Percentiles rank a stretch among this genome's conserved stretches.
Conservation (phyloP, 306 rosid genomes). For the Prunus padus region DNA sequence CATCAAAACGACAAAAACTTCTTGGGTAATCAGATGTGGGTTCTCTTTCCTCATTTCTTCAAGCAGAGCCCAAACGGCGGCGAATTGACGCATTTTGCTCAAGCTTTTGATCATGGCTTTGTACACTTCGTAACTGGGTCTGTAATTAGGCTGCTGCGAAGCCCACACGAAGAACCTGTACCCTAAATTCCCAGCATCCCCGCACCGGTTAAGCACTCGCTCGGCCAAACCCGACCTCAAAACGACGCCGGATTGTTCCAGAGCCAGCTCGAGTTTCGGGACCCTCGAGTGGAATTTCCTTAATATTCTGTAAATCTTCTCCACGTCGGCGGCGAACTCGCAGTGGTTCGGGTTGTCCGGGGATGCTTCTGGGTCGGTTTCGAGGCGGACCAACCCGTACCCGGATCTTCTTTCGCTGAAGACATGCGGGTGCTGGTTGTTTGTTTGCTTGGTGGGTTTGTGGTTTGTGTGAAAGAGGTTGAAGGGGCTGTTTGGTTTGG, state of each 20-base stretch:
- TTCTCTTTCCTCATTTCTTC: constrained; percentile 81
- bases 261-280: constrained; percentile 73
- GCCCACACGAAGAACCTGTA: constrained; percentile 75
- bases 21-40: constrained; percentile 54
- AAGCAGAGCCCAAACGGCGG: constrained; percentile 76
- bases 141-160: constrained; percentile 61
- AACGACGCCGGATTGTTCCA: constrained; percentile 67
- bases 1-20: constrained; percentile 72
- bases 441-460: constrained; percentile 1
- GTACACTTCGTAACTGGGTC: constrained; percentile 57
- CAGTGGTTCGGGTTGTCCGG: constrained; percentile 31
- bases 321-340: constrained; percentile 68
- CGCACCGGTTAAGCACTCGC: constrained; percentile 65
- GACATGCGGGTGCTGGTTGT: neutral
- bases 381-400: constrained; percentile 44
- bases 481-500: constrained; percentile 19
- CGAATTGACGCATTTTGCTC: constrained; percentile 82
- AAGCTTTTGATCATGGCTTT: constrained; percentile 70
- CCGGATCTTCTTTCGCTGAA: constrained; percentile 12
- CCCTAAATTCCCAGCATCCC: constrained; percentile 84
- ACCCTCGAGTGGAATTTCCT: constrained; percentile 72
- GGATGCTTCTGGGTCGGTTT: constrained; percentile 15
- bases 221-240: constrained; percentile 67
- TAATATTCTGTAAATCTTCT: constrained; percentile 63
- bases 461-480: constrained; percentile 10